Base-by-base conservation (phyloP, 306 rosid genomes). In the Prunus mume region DNA sequence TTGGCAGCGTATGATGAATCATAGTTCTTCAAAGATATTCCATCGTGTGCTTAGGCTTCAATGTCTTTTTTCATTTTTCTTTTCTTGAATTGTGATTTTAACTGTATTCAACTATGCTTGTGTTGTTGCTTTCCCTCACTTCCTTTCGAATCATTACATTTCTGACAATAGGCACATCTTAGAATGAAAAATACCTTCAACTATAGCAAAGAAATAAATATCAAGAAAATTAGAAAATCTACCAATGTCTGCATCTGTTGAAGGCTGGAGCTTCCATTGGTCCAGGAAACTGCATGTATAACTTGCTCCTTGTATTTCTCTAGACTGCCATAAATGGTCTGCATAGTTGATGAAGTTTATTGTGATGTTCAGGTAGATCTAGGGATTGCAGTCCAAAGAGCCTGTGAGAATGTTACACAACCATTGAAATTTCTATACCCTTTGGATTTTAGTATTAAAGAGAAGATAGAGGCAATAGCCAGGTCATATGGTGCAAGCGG, bases 381-480 rank as follows among this genome's bases (percentile, higher is more conserved):
- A 52, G 98, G 97, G 27, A 72, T 90, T 66, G 91, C 97, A 10
- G 97, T 95, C 85, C 98, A 90, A 73, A 87, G 62, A 77, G 98
- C 96, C 28, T 95, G 98, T 69, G 96, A 92, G 86, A 88, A 87
- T 85, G 93, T 88, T 50, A 45, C 90, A 46, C 91, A 85, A 55
- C 90, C 88, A 19, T 81, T 95, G 88, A 90, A 91, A 80, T 95
- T 92, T 85, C 79, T 95, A 55, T 95, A 95, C 87, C 89, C 97
- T 34, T 68, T 95, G 82, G 98, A 90, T 38, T 28, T 69, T 58
- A 57, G 93, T 78, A 92, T 95, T 66, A 95, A 95, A 83, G 93
- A 87, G 76, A 95, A 95, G 79, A 92, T 95, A 82, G 97, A 88
- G 82, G 97, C 93, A 64, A 95, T 95, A 78, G 98, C 98, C 77